phyloP scores from a whole-genome alignment of 345 rosid species.

The Carallia pectinifolia region DNA sequence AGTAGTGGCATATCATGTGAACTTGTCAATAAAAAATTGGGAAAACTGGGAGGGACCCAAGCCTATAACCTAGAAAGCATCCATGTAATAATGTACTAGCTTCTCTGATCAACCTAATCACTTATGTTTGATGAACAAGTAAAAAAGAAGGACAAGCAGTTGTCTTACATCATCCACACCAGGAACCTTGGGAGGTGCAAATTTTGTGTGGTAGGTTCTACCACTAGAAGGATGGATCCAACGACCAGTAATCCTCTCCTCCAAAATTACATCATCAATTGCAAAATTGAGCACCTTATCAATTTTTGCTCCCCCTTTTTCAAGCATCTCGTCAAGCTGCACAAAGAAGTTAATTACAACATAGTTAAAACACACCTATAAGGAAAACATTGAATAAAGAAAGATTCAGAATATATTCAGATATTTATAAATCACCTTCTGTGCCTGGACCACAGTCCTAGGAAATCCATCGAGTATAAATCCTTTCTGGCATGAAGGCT shows the following conservation, averaged over 20 bases:
- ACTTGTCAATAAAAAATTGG: no score
- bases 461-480: conserved; percentile 97
- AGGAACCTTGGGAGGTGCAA: conserved; percentile 78
- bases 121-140: background rate
- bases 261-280: conserved; percentile 79
- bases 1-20: no score
- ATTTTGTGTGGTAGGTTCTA: conserved; percentile 81
- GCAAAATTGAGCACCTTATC: conserved; percentile 90
- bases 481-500: conserved; percentile 88
- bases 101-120: background rate
- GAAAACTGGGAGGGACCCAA: no score
- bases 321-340: conserved; percentile 96
- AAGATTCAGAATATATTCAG: background rate
- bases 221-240: conserved; percentile 99
- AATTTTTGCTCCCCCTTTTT: conserved; percentile 64
- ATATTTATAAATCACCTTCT: conserved; percentile 51
- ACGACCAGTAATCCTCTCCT: conserved; percentile 95
- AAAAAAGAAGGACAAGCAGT: conserved; percentile 6
- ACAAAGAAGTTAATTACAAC: conserved; percentile 11
- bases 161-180: conserved; percentile 85
- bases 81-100: background rate
- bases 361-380: conserved; percentile 10
- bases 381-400: background rate
- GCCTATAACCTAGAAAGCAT: no score
- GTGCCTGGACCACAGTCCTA: conserved; percentile 84